Base-by-base conservation (phyloP, 257 asterid species). In the Solanum neorickii region DNA sequence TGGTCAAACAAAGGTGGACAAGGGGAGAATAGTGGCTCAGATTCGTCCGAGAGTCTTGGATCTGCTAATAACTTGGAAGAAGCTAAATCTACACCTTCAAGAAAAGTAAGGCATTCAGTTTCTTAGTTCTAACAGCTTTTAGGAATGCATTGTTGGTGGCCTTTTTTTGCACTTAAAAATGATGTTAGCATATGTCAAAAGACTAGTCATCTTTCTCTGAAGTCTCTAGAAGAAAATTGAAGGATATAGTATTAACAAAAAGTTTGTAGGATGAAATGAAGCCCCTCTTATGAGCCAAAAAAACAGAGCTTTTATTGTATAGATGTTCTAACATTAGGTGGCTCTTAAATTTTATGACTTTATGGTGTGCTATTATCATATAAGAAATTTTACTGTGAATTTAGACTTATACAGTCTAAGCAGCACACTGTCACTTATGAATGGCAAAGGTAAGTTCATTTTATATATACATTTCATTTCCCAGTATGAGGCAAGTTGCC, bases 21-120 rank as follows among this genome's bases (percentile, higher is more conserved):
- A 78, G 93, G 84, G 1, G 98, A 97, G 91, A 95, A 94, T 41
- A 94, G 98, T 21, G 98, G 98, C 27, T 97, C 99, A 1, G 99
- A 97, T 87, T 97, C 99, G 7, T 95, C 99, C 1, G 99, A 92
- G 90, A 93, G 97, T 88, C 94, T 94, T 49, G 98, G 96, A 44
- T 96, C 98, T 21, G 87, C 91, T 12, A 94, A 91, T 12, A 94
- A 91, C 86, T 89, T 91, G 2, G 98, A 94, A 15, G 99, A 95
- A 62, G 93, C 88, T 5, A 96, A 94, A 72, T 91, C 91, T 5
- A 95, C 98, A 13, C 97, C 98, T 20, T 86, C 94, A 2, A 91
- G 98, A 91, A 93, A 89, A 89, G 98, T 92, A 85, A 94, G 98
- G 93, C 94, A 90, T 83, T 95, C 99, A 62, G 98, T 97, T 87